A percentile compares a stretch with the other conserved stretches of the same genome.
These are phyloP conservation scores for Breynia disticha DNA, from an alignment of 441 rosid genomes.

Conservation along the genomic window DNA sequence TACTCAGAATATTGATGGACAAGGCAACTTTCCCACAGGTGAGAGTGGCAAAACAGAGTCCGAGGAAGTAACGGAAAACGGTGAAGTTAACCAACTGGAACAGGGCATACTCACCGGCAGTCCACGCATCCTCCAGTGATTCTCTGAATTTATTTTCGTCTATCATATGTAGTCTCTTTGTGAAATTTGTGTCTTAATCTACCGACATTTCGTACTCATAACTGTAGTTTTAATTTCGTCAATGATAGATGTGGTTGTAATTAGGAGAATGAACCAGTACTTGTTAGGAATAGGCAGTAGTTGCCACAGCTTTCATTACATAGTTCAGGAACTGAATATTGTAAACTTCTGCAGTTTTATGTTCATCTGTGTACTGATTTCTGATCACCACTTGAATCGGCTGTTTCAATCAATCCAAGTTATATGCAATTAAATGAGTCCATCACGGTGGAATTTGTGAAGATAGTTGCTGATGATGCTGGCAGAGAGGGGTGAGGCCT, in stretches of 20 bases:
- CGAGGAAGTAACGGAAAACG: constrained; percentile 28
- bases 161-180: constrained; percentile 7
- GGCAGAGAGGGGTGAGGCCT: no score
- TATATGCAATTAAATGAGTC: no score
- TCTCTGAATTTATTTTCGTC: constrained; percentile 24
- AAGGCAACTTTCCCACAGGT: constrained; percentile 10
- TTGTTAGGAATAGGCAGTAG: constrained; percentile 20
- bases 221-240: constrained; percentile 28
- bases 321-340: constrained; percentile 23
- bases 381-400: no score
- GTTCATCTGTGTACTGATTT: no score
- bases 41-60: constrained; percentile 24
- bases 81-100: constrained; percentile 23
- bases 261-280: constrained; percentile 21
- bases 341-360: constrained; percentile 13
- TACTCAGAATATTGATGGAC: constrained; percentile 13
- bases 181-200: constrained; percentile 9
- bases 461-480: no score
- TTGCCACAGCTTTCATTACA: no score
- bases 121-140: constrained; percentile 27
- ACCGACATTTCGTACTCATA: constrained; percentile 22
- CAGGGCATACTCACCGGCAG: constrained; percentile 18
- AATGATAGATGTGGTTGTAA: constrained; percentile 27
- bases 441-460: no score
- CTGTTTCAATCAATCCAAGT: no score